Evolutionary conservation across 1,139 yeast genomes (phyloP).

Genomic region (Lodderomyces orthopsilosis): DNA sequence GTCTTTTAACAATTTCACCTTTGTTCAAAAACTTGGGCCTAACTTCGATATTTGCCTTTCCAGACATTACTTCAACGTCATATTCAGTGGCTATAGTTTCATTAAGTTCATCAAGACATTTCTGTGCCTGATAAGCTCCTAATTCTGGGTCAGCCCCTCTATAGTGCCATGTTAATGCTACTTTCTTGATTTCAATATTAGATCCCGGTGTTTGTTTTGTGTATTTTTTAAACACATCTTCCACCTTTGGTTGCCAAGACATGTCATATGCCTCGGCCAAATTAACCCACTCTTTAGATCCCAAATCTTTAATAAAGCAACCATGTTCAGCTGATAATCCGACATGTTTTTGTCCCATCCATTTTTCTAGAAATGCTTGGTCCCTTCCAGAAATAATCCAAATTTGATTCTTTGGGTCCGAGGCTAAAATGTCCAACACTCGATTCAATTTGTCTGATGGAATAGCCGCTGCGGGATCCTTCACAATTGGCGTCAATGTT

Average conservation of each 20-base stretch:
- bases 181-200: conserved; percentile 80
- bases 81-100: conserved; percentile 60
- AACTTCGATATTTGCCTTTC: conserved; percentile 93
- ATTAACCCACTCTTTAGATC: conserved; percentile 69
- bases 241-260: conserved; percentile 89
- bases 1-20: conserved; percentile 88
- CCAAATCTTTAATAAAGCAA: conserved; percentile 79
- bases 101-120: conserved; percentile 64
- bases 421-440: conserved; percentile 57
- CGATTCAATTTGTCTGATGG: conserved; percentile 74
- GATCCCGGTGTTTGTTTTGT: conserved; percentile 93
- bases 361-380: conserved; percentile 80
- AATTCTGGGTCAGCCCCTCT: conserved; percentile 91
- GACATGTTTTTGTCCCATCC: conserved; percentile 73
- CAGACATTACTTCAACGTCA: conserved; percentile 92
- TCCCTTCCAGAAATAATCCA: conserved; percentile 98
- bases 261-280: conserved; percentile 81
- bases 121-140: conserved; percentile 81
- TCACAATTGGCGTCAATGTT: conserved; percentile 91
- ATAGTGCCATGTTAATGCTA: conserved; percentile 97
- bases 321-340: conserved; percentile 98
- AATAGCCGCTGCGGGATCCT: conserved; percentile 97
- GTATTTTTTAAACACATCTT: conserved; percentile 65
- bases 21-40: conserved; percentile 92
- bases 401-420: conserved; percentile 79